Evolutionary conservation across 148 eudicot species (phyloP), one percentile per base, ranked within the genome.

Genomic region (Diospyros kaki): DNA sequence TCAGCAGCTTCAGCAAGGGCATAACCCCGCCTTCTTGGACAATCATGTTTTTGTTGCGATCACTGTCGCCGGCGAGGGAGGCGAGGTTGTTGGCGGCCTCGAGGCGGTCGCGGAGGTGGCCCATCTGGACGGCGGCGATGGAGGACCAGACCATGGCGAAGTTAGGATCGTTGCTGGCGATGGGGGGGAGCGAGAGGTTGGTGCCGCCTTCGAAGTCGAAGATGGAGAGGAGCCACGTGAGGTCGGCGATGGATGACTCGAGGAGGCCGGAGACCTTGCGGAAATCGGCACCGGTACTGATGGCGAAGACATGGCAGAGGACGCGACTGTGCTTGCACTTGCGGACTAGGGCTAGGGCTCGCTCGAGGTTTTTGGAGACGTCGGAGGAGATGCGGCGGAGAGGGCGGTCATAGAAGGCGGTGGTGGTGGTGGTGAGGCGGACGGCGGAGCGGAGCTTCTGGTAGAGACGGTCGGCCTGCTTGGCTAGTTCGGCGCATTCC

Each of bases 91-190:
- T 83, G 8, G 92, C 91, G 17, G 87, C 85, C 0, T 88, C 94
- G 58, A 87, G 81, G 4, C 90, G 80, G 68, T 84, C 88, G 0
- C 74, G 76, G 43, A 81, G 67, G 48, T 74, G 84, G 0, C 86
- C 91, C 81, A 79, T 72, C 58, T 86, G 89, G 4, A 90, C 68
- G 15, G 89, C 79, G 6, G 97, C 94, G 28, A 89, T 84, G 4
- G 78, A 84, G 15, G 92, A 88, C 97, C 97, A 92, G 1, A 92
- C 82, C 91, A 90, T 84, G 38, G 93, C 94, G 6, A 92, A 79
- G 58, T 83, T 86, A 17, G 97, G 94, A 76, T 92, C 93, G 46
- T 84, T 86, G 13, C 73, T 76, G 38, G 83, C 94, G 75, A 92
- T 80, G 1, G 97, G 97, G 9, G 94, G 92, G 40, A 92, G 80